Conservation (phyloP, 208 protist species). For the Leishmania guyanensis region DNA sequence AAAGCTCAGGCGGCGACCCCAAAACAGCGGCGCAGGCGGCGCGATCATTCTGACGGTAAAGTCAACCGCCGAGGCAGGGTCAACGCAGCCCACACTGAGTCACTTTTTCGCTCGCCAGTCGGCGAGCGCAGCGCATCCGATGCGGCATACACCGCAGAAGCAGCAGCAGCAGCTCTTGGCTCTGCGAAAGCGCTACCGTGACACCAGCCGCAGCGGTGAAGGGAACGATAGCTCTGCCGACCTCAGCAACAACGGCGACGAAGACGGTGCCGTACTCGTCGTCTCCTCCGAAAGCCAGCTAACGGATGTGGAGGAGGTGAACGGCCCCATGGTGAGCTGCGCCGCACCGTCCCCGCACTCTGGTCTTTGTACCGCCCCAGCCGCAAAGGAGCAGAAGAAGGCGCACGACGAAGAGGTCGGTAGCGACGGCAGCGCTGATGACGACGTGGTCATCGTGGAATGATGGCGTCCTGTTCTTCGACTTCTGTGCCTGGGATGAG, state of each 20-base stretch:
- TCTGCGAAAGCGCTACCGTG: not conserved
- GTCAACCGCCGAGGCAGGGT: not conserved
- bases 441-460: conserved; percentile 36
- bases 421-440: conserved; percentile 12
- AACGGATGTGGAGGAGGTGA: not conserved
- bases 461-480: not conserved
- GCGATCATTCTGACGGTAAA: conserved; percentile 1
- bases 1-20: conserved; percentile 44
- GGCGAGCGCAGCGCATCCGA: not conserved
- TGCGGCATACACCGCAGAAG: not conserved
- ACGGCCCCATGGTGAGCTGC: not conserved
- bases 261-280: conserved; percentile 16
- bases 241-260: conserved; percentile 4
- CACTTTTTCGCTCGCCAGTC: conserved; percentile 26
- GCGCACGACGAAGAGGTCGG: not conserved
- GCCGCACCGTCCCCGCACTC: not conserved
- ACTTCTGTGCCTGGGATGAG: not conserved
- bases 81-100: conserved; percentile 21
- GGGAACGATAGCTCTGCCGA: not conserved
- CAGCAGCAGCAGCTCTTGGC: not conserved
- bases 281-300: conserved; percentile 18
- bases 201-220: not conserved
- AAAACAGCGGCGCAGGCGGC: conserved; percentile 15
- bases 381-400: not conserved
- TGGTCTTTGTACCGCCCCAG: not conserved